phyloP scores from a whole-genome alignment of 2,329 filamentous ascomycete genomes.

The Fusarium avenaceum region DNA sequence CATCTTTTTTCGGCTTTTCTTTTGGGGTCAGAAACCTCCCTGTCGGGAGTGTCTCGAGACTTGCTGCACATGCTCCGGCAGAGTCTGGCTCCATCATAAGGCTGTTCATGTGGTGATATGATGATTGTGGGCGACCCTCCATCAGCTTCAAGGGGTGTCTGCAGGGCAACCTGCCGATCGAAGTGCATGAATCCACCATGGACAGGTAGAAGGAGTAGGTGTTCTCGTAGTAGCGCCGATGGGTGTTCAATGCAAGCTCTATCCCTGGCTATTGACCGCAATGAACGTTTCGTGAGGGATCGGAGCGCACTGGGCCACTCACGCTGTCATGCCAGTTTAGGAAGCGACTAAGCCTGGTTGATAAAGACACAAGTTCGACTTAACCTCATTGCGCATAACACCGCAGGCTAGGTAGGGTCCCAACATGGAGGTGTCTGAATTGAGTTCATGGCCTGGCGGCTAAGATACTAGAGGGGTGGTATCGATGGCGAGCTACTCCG shows the following conservation, averaged over 20 bases:
- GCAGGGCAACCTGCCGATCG: constrained; percentile 19
- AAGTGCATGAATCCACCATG: constrained; percentile 15
- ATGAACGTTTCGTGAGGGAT: constrained; percentile 4
- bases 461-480: constrained; percentile 23
- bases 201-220: constrained; percentile 18
- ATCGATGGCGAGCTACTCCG: constrained; percentile 5
- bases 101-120: constrained; percentile 24
- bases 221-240: constrained; percentile 10
- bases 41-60: neutral
- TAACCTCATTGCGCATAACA: constrained; percentile 36
- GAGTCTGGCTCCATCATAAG: constrained; percentile 1
- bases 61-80: constrained; percentile 7
- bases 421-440: constrained; percentile 32
- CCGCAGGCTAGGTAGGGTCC: constrained; percentile 7
- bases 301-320: constrained; percentile 1
- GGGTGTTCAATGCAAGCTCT: constrained; percentile 36
- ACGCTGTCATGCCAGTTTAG: constrained; percentile 36
- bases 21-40: neutral
- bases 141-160: constrained; percentile 18
- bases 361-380: constrained; percentile 20
- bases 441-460: constrained; percentile 29
- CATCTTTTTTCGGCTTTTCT: neutral
- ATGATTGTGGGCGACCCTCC: constrained; percentile 9
- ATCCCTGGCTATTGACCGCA: constrained; percentile 17
- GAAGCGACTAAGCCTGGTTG: constrained; percentile 33